These are phyloP conservation scores for Penicillium hordei DNA, from an alignment of 2,329 filamentous ascomycete genomes.

Conservation along the genomic window DNA sequence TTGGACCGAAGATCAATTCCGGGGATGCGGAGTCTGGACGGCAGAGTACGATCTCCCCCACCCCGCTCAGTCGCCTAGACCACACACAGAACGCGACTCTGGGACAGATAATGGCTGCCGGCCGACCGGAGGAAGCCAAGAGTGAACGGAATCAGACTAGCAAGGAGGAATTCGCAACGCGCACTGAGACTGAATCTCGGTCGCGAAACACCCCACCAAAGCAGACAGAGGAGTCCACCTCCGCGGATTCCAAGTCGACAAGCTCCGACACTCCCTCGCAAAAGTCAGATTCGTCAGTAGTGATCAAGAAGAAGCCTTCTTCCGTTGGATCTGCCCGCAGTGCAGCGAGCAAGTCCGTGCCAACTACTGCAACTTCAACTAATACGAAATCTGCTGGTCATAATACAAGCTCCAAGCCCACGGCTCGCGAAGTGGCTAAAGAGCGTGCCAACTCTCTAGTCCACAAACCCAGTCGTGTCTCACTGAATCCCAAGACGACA, in stretches of 20 bases:
- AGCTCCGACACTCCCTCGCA: constrained; percentile 12
- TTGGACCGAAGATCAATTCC: constrained; percentile 35
- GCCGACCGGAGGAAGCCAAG: constrained; percentile 7
- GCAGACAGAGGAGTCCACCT: constrained; percentile 20
- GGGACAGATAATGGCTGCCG: constrained; percentile 16
- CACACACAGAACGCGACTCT: constrained; percentile 20
- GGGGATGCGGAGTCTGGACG: constrained; percentile 34
- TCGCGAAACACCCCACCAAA: constrained; percentile 17
- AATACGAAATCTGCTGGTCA: constrained; percentile 23
- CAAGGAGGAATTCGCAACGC: constrained; percentile 16
- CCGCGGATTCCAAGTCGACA: constrained; percentile 5
- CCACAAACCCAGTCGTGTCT: constrained; percentile 35
- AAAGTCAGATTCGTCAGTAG: constrained; percentile 26
- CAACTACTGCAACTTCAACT: constrained; percentile 11
- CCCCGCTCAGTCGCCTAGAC: constrained; percentile 27
- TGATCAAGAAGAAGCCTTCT: constrained; percentile 35
- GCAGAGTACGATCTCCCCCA: constrained; percentile 29
- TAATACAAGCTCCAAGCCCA: constrained; percentile 21
- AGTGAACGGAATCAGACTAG: constrained; percentile 1
- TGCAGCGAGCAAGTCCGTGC: constrained; percentile 18
- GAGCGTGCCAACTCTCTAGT: constrained; percentile 28
- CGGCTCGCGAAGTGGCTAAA: constrained; percentile 35
- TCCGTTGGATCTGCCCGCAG: constrained; percentile 31
- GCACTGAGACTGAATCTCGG: constrained; percentile 3
- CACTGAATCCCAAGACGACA: constrained; percentile 33